Percentiles rank a stretch among this genome's conserved stretches.
These are phyloP conservation scores for Podochytrium sp. DNA, from an alignment of 192 early-diverging fungal species.

Conservation along the genomic window DNA sequence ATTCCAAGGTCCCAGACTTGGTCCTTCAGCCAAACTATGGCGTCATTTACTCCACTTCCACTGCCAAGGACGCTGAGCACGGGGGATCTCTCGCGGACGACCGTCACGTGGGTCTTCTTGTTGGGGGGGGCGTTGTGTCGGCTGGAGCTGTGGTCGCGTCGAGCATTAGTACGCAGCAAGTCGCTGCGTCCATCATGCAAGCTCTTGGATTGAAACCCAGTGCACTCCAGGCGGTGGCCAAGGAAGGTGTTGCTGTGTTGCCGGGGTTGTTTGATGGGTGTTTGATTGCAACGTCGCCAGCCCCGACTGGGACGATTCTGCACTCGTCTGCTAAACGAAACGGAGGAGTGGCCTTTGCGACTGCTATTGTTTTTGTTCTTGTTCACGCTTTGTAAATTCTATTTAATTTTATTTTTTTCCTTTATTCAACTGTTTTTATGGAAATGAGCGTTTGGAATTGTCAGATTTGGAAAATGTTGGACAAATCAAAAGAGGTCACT, in stretches of 20 bases:
- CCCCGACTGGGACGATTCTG: too few species aligned
- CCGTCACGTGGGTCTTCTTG: slow-evolving; percentile 7
- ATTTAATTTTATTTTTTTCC: too few species aligned
- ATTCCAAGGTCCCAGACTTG: slow-evolving; percentile 12
- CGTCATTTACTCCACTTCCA: slow-evolving; percentile 13
- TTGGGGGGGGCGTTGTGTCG: background rate
- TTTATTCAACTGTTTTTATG: too few species aligned
- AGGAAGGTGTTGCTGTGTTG: background rate
- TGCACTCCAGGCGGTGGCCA: background rate
- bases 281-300: too few species aligned
- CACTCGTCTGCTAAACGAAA: too few species aligned
- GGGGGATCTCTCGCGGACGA: slow-evolving; percentile 19
- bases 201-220: background rate
- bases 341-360: too few species aligned
- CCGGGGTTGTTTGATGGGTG: background rate
- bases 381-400: too few species aligned
- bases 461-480: too few species aligned
- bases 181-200: background rate
- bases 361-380: too few species aligned
- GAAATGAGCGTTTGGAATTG: too few species aligned
- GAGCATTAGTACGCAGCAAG: background rate
- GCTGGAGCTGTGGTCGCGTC: background rate
- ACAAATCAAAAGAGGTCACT: too few species aligned
- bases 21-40: slow-evolving; percentile 18
- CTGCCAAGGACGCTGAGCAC: slow-evolving; percentile 19